Conservation (phyloP, 176 grass and related monocot species). For the Oryza nivara region DNA sequence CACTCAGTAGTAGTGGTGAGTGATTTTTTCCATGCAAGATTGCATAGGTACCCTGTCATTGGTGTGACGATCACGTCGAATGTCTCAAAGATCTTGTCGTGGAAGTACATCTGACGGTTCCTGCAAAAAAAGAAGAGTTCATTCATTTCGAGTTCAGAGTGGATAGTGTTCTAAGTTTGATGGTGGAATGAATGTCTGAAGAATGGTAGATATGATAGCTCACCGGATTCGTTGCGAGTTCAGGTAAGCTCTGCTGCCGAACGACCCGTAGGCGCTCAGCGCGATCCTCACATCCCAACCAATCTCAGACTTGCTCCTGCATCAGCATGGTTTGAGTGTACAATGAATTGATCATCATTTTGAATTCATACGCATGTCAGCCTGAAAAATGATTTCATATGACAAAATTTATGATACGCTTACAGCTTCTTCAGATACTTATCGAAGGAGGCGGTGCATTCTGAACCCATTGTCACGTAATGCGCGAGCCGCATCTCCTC, state of each 20-base stretch:
- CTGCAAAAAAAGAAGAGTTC: conserved; percentile 31
- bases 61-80: conserved; percentile 87
- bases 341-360: too few relatives aligned
- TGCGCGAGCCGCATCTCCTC: conserved; percentile 94
- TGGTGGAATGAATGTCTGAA: not conserved
- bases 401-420: not conserved
- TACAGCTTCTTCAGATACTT: conserved; percentile 67
- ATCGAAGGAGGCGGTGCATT: conserved; percentile 78
- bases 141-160: not conserved
- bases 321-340: not conserved
- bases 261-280: conserved; percentile 72
- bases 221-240: conserved; percentile 82
- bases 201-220: not conserved
- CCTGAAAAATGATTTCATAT: too few relatives aligned
- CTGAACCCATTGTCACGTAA: conserved; percentile 85
- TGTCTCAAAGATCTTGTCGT: conserved; percentile 67
- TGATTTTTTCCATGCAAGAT: not conserved
- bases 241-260: conserved; percentile 79
- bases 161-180: not conserved
- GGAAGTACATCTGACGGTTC: conserved; percentile 84
- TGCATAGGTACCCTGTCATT: conserved; percentile 37
- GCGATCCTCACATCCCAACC: conserved; percentile 84
- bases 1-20: not conserved
- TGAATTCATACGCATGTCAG: too few relatives aligned
- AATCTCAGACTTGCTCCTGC: conserved; percentile 60